phyloP scores from a whole-genome alignment of 352 stramenopile genomes.

The Achlya hypogyna region DNA sequence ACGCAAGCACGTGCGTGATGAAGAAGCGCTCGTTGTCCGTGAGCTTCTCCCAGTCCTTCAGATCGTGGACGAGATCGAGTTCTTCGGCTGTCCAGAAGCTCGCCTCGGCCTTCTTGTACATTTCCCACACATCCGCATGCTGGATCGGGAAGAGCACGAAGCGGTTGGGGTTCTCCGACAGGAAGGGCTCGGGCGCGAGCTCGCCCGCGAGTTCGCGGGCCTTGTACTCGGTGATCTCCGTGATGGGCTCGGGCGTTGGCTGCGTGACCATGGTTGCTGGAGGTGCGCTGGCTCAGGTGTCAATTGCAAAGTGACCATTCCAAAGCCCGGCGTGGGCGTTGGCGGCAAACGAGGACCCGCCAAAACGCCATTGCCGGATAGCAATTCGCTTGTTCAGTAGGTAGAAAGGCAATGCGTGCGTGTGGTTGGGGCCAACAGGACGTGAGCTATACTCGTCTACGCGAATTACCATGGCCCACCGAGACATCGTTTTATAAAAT shows the following conservation, averaged over 20 bases:
- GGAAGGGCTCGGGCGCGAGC: constrained; percentile 84
- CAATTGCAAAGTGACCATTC: background rate
- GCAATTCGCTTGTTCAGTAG: background rate
- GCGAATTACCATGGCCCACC: background rate
- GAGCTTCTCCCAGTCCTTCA: constrained; percentile 93
- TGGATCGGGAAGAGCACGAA: constrained; percentile 99
- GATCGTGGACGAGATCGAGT: constrained; percentile 93
- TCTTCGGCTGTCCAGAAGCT: constrained; percentile 99
- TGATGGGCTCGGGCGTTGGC: background rate
- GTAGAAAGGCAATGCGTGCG: no score
- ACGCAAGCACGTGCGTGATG: constrained; percentile 96
- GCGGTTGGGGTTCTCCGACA: constrained; percentile 92
- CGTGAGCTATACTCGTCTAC: background rate
- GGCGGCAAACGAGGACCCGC: background rate
- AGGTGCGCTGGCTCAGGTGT: background rate
- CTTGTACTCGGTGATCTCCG: constrained; percentile 82
- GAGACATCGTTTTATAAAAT: no score
- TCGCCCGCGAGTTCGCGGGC: constrained; percentile 77
- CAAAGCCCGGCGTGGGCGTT: background rate
- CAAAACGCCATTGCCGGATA: background rate
- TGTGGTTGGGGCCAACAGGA: no score
- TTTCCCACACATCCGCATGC: constrained; percentile 95
- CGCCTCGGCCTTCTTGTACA: constrained; percentile 99
- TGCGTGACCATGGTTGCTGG: background rate
- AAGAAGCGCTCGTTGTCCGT: constrained; percentile 95